Evolutionary conservation across 106 monocot genomes (phyloP), one percentile per base, ranked within the genome.

Genomic region (Allium cepa): DNA sequence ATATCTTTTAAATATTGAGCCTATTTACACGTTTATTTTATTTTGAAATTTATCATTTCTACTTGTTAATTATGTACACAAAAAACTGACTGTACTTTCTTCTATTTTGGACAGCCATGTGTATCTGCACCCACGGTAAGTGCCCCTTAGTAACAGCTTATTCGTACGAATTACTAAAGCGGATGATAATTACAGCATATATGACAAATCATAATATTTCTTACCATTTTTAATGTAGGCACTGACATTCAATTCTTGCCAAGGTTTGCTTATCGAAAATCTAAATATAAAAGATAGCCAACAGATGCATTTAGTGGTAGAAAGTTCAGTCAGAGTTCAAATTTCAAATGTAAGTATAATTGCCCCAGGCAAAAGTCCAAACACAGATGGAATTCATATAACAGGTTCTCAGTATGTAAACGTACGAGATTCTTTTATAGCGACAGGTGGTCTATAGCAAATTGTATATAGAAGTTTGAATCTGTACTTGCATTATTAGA

Each of bases 361-460:
- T 13, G 84, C 90, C 8, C 80, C 90, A 17, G 76, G 60, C 26
- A 22, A 46, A 22, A 94, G 90, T 53, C 94, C 90, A 16, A 94
- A 94, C 72, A 94, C 94, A 0, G 94, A 94, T 68, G 94, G 94
- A 14, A 87, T 94, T 56, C 94, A 94, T 66, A 59, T 94, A 9
- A 27, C 78, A 8, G 49, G 57, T 9, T 80, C 82, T 46, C 77
- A 56, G n/a, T 67, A 87, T 58, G 76, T 94, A 6, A 12, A 49
- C n/a, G 80, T 94, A 59, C 66, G 56, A 26, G 60, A 77, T 62
- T 81, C 80, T 46, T 26, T 70, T 15, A 87, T 94, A 18, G 51
- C 53, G 71, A 85, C 90, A 77, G 94, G 94, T 90, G 55, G 48
- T 36, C 36, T 36, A 36, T 49, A 18, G 14, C n/a, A 17, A 59